A percentile compares a stretch with the other conserved stretches of the same genome.
phyloP scores from a whole-genome alignment of 139 green algal genomes.

The Chlorella sp. region DNA sequence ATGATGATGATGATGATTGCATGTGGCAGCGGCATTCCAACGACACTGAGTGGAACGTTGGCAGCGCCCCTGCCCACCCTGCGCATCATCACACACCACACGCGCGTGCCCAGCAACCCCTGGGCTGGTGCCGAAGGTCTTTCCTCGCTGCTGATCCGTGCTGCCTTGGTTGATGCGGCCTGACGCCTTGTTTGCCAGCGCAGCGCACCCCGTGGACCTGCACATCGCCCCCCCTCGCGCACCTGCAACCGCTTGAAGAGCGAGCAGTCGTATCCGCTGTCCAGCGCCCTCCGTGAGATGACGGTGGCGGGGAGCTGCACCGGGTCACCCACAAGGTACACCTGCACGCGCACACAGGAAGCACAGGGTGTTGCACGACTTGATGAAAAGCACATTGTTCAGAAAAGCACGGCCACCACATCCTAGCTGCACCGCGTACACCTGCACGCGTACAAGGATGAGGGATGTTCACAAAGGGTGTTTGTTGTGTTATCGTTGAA shows the following conservation, averaged over 20 bases:
- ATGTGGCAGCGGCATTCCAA: no score
- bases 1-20: no score
- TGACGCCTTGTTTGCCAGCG: background rate
- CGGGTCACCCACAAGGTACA: conserved; percentile 72
- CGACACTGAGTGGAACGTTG: no score
- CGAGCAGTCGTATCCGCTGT: conserved; percentile 49
- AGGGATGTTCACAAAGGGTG: no score
- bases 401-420: no score
- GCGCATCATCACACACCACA: background rate
- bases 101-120: no score
- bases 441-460: no score
- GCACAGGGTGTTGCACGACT: background rate
- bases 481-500: no score
- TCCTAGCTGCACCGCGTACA: no score
- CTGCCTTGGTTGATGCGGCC: no score
- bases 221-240: background rate
- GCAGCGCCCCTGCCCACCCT: no score
- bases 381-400: background rate
- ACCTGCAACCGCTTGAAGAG: conserved; percentile 74
- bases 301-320: conserved; percentile 78
- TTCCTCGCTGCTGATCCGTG: background rate
- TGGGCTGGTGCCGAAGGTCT: no score
- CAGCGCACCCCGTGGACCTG: background rate
- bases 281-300: conserved; percentile 48
- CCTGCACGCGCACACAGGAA: conserved; percentile 38